Base-by-base conservation (phyloP, 805 yeast species). In the Yamadazyma sp. region DNA sequence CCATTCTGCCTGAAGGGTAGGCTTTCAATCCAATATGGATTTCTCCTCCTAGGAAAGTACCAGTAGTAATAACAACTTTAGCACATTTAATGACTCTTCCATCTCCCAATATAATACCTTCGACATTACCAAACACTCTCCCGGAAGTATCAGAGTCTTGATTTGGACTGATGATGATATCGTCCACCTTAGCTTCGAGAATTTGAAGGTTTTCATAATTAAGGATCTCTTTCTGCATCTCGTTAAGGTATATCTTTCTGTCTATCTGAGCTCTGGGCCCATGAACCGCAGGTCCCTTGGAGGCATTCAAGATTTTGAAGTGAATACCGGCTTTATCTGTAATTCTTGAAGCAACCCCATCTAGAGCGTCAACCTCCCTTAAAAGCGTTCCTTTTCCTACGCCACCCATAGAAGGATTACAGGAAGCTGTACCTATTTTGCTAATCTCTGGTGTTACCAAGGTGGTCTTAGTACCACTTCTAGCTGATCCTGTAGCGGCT, bases 371-470 rank as follows among this genome's bases (percentile, higher is more conserved):
- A 10, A 93, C 87, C 61, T 93, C 99, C 45, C 86, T 75, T 24
- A 93, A 63, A 27, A 93, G 63, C 0, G 96, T 91, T 11, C 98
- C 99, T 53, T 93, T 93, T 1, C 98, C 99, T 36, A 93, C 89
- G 43, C 99, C 99, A 23, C 98, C 99, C 82, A 88, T 86, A 27
- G 86, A 88, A 7, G 99, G 99, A 55, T 93, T 93, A 58, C 99
- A 93, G 1, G 96, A 87, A 14, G 97, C 93, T 0, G 94, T 84
- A 0, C 99, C 99, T 10, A 93, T 80, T 52, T 86, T 85, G 19
- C 68, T 55, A 22, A 78, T 52, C 30, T 69, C 73, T 1, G 96
- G 98, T 0, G 98, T 89, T 2, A 93, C 69, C 18, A 93, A 65
- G 2, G 80, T 65, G 0, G 95, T 82, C 3, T 52, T 42, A 1